Evolutionary conservation across 805 yeast genomes (phyloP).

Genomic region (Deakozyma indianensis): DNA sequence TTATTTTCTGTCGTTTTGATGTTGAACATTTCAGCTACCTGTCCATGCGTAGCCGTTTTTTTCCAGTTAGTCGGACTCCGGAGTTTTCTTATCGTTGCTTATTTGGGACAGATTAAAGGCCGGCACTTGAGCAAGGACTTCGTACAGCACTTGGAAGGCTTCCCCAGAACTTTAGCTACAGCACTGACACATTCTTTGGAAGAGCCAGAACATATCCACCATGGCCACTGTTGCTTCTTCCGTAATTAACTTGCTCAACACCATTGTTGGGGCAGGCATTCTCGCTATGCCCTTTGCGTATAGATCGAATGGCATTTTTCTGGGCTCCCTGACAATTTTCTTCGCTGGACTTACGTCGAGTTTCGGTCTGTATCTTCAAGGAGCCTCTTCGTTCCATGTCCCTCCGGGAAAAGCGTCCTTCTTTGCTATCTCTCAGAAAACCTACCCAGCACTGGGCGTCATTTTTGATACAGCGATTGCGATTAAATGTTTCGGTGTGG

Average conservation of each 20-base stretch:
- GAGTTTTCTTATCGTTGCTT: no score
- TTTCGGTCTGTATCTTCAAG: conserved; percentile 50
- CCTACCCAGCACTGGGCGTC: conserved; percentile 55
- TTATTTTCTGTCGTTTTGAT: no score
- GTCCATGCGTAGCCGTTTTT: no score
- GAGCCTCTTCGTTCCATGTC: conserved; percentile 38
- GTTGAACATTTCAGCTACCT: no score
- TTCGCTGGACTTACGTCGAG: conserved; percentile 55
- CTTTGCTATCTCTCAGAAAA: conserved; percentile 48
- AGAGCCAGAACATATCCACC: no score
- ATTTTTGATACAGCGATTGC: conserved; percentile 63
- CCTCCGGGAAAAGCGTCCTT: conserved; percentile 53
- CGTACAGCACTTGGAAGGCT: no score
- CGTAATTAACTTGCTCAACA: conserved; percentile 49
- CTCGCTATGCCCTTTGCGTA: conserved; percentile 64
- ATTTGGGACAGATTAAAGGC: no score
- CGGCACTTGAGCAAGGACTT: no score
- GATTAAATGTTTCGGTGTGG: conserved; percentile 68
- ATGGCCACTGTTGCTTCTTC: conserved; percentile 39
- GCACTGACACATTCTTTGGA: no score
- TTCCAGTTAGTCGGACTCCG: no score
- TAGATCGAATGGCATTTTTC: conserved; percentile 43
- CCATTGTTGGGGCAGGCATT: conserved; percentile 67
- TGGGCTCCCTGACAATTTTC: conserved; percentile 40
- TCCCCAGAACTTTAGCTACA: no score